Evolutionary conservation across 352 stramenopile species (phyloP), one percentile per base, ranked within the genome.

Genomic region (Phytophthora multivora): DNA sequence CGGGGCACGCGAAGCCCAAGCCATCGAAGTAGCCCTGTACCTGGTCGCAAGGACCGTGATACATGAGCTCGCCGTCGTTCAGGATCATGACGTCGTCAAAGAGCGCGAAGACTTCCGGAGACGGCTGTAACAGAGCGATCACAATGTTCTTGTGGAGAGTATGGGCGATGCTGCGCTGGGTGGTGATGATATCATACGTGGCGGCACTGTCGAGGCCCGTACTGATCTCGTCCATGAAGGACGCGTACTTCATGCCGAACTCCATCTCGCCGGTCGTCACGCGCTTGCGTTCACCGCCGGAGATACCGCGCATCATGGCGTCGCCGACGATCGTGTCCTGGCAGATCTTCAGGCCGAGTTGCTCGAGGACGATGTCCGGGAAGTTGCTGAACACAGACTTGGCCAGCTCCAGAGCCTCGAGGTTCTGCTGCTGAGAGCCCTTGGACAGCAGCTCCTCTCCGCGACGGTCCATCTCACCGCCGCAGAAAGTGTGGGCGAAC

Each of bases 161-260:
- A 23, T 66, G 50, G 2, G 63, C 63, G 5, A 71, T 38, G 21
- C 56, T 60, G n/a, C 62, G 62, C 23, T 71, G 62, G 15, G 59
- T 73, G n/a, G 38, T 63, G 50, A 73, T 66, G 59, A 73, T 73
- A 15, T 73, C 65, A 45, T 50, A 73, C 12, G 63, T 75, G 63
- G 91, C 26, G 78, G 71, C 47, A 86, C 69, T 70, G 90, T 91
- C 51, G 63, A 98, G 82, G 5, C 95, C 95, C 21, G 91, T 98
- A 60, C 81, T 95, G 58, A 98, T 97, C 75, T 96, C 86, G 67
- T 98, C 93, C 63, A 85, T 83, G 38, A 93, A 81, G n/a, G 82
- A 59, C 33, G 96, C 76, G 53, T 78, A 81, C 59, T 83, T 79
- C 35, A 69, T 67, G 39, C 76, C 73, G 45, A 93, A 83, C 38